These are phyloP conservation scores for Silene uniflora DNA, from an alignment of 148 eudicot genomes.

Conservation along the genomic window DNA sequence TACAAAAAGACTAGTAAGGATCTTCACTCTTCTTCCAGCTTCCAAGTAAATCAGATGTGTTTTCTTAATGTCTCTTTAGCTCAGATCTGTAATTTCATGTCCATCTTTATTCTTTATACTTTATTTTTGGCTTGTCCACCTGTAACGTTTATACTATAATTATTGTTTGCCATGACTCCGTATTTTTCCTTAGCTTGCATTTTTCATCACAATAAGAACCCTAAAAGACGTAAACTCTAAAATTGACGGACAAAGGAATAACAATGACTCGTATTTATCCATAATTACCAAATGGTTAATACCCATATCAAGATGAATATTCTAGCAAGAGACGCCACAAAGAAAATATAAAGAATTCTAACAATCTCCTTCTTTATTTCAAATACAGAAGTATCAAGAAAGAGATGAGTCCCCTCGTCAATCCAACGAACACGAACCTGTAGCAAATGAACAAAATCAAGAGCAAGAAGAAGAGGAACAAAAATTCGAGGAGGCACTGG, in stretches of 20 bases:
- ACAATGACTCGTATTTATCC: no score
- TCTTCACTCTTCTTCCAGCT: background rate
- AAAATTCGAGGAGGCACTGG: slow-evolving; percentile 33
- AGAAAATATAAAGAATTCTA: background rate
- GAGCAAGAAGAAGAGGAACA: slow-evolving; percentile 55
- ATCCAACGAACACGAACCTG: slow-evolving; percentile 36
- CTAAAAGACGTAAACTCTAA: no score
- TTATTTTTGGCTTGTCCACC: background rate
- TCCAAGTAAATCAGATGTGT: background rate
- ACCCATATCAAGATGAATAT: no score
- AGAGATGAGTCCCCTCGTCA: slow-evolving; percentile 39
- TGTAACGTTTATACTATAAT: background rate
- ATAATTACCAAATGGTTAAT: no score
- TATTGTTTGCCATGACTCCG: no score
- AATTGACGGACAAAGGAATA: no score
- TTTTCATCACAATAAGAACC: no score
- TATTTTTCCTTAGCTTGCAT: no score
- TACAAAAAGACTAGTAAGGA: slow-evolving; percentile 66
- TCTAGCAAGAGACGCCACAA: background rate
- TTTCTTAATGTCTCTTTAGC: background rate
- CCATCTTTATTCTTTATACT: background rate
- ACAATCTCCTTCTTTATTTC: slow-evolving; percentile 16
- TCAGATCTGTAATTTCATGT: background rate
- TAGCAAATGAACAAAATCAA: slow-evolving; percentile 37
- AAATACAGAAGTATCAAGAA: slow-evolving; percentile 62